Conservation (phyloP, 768 basidiomycete genomes). For the Amanita brunnescens region DNA sequence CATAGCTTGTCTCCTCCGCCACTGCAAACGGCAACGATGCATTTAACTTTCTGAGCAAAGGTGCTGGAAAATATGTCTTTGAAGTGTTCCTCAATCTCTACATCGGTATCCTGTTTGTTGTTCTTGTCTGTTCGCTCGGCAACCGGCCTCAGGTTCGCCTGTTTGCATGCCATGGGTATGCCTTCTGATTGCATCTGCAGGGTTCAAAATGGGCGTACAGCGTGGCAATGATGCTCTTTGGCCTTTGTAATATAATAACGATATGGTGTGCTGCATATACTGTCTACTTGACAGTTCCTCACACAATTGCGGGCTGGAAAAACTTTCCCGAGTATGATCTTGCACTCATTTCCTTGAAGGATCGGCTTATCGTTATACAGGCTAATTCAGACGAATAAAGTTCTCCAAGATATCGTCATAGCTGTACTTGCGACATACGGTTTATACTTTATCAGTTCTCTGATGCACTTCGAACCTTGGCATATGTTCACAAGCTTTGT, state of each 20-base stretch:
- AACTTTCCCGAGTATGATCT: conserved; percentile 54
- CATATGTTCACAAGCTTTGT: conserved; percentile 93
- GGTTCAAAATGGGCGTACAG: conserved; percentile 86
- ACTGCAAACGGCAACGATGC: conserved; percentile 54
- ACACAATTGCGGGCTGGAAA: conserved; percentile 68
- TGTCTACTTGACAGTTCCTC: conserved; percentile 77
- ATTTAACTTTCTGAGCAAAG: conserved; percentile 71
- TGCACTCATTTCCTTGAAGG: not conserved
- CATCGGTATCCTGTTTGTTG: conserved; percentile 75
- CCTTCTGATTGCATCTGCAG: conserved; percentile 19
- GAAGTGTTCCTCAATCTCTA: conserved; percentile 78
- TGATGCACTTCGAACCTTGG: conserved; percentile 93
- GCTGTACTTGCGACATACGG: conserved; percentile 72
- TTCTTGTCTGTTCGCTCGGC: conserved; percentile 81
- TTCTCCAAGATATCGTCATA: conserved; percentile 79
- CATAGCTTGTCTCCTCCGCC: conserved; percentile 75
- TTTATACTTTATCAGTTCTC: conserved; percentile 76
- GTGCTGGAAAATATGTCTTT: conserved; percentile 66
- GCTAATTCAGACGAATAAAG: conserved; percentile 53
- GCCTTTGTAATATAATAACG: conserved; percentile 68
- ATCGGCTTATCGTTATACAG: conserved; percentile 20
- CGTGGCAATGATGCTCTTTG: conserved; percentile 69
- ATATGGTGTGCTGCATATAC: conserved; percentile 90
- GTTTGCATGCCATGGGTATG: conserved; percentile 1
- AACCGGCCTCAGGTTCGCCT: conserved; percentile 65